These are phyloP conservation scores for Myxozyma lipomycoides DNA, from an alignment of 805 yeast genomes.

Conservation along the genomic window DNA sequence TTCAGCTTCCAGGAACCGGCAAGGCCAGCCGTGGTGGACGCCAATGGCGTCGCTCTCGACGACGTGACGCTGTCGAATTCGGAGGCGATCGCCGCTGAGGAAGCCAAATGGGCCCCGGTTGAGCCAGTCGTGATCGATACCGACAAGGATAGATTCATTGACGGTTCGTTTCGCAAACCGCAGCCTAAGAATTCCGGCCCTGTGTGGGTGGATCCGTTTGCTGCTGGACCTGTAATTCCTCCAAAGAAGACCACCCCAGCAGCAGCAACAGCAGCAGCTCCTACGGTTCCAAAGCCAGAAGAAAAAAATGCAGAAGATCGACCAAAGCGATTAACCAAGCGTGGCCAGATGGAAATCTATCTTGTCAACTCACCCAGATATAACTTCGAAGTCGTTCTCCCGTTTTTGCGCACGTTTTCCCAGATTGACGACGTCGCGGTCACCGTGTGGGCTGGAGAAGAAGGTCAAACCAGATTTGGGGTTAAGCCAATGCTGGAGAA, in stretches of 20 bases:
- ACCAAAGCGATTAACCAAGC: neutral
- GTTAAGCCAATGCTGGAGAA: slow-evolving; percentile 11
- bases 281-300: neutral
- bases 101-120: neutral
- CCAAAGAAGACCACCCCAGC: neutral
- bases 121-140: neutral
- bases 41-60: neutral
- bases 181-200: neutral
- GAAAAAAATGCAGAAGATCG: neutral
- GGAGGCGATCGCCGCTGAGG: neutral
- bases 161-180: neutral
- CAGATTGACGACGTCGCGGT: slow-evolving; percentile 9
- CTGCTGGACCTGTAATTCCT: neutral
- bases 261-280: neutral
- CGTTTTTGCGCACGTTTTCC: slow-evolving; percentile 17
- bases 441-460: slow-evolving; percentile 13
- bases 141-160: neutral
- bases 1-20: neutral
- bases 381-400: slow-evolving; percentile 25
- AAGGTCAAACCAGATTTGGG: slow-evolving; percentile 2
- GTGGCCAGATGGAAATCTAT: slow-evolving; percentile 8
- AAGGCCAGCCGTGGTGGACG: neutral
- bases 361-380: slow-evolving; percentile 23
- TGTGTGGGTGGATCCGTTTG: neutral
- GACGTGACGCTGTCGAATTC: neutral